Evolutionary conservation across 768 basidiomycete genomes (phyloP).

Genomic region (Tulasnella calospora): DNA sequence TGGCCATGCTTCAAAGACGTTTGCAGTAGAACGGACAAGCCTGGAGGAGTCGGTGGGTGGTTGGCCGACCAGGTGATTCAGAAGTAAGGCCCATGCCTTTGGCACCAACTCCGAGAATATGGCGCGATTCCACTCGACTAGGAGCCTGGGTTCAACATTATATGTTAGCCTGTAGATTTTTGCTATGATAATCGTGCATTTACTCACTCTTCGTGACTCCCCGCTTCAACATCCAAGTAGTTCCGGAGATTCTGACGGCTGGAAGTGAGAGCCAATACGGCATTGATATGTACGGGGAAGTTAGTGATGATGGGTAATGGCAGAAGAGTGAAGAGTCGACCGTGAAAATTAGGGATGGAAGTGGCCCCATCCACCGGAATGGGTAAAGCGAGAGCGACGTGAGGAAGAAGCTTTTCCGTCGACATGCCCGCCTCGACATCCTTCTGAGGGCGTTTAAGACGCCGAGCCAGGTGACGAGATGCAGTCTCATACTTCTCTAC

Average conservation of each 20-base stretch:
- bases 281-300: slow-evolving; percentile 14
- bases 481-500: slow-evolving; percentile 33
- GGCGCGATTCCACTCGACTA: slow-evolving; percentile 48
- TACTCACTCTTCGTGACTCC: background rate
- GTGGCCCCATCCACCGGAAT: slow-evolving; percentile 19
- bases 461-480: slow-evolving; percentile 22
- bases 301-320: slow-evolving; percentile 36
- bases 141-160: slow-evolving; percentile 36
- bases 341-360: slow-evolving; percentile 28
- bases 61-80: slow-evolving; percentile 33
- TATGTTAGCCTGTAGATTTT: background rate
- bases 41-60: slow-evolving; percentile 4
- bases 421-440: slow-evolving; percentile 32
- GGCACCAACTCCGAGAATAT: slow-evolving; percentile 47
- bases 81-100: slow-evolving; percentile 40
- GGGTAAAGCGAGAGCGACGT: slow-evolving; percentile 39
- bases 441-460: background rate
- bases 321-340: slow-evolving; percentile 48
- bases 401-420: slow-evolving; percentile 43
- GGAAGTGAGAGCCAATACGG: slow-evolving; percentile 32
- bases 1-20: slow-evolving; percentile 31
- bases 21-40: slow-evolving; percentile 12
- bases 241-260: slow-evolving; percentile 9
- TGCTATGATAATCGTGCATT: background rate
- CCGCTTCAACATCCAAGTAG: slow-evolving; percentile 6